These are phyloP conservation scores for Lodderomyces elongisporus DNA, from an alignment of 1,139 yeast species.

Conservation along the genomic window DNA sequence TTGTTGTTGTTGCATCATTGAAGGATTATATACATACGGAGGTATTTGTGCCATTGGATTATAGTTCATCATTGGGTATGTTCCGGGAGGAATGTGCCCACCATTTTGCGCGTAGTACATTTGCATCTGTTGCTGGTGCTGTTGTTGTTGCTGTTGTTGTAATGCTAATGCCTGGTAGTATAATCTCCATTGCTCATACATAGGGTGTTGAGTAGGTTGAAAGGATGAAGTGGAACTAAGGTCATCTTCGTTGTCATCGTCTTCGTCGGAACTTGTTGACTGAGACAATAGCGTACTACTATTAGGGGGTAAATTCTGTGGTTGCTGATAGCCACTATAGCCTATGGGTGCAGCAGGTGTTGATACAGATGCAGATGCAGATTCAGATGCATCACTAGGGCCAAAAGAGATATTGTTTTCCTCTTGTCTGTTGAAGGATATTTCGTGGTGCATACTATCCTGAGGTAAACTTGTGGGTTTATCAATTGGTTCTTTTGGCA, in stretches of 20 bases:
- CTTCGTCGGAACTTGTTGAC: conserved; percentile 5
- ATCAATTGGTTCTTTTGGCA: no score
- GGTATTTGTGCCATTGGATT: neutral
- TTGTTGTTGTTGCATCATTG: conserved; percentile 2
- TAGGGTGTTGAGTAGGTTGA: conserved; percentile 17
- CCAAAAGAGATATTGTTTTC: no score
- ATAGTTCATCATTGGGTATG: neutral
- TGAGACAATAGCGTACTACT: conserved; percentile 1
- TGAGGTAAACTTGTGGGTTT: no score
- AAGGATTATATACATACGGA: neutral
- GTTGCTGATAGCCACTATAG: conserved; percentile 5
- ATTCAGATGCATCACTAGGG: neutral
- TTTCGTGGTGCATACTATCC: no score
- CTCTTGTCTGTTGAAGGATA: no score
- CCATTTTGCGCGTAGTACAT: neutral
- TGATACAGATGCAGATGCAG: no score
- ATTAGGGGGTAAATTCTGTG: conserved; percentile 1
- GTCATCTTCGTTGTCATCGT: conserved; percentile 13
- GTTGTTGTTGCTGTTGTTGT: conserved; percentile 22
- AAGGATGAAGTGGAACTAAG: conserved; percentile 10
- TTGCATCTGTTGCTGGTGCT: conserved; percentile 16
- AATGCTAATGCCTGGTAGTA: conserved; percentile 24
- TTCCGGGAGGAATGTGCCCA: neutral
- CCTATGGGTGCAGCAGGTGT: no score
- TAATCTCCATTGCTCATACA: conserved; percentile 27